Base-by-base conservation (phyloP, 169 alveolate species). In the Plasmodium cynomolgi region DNA sequence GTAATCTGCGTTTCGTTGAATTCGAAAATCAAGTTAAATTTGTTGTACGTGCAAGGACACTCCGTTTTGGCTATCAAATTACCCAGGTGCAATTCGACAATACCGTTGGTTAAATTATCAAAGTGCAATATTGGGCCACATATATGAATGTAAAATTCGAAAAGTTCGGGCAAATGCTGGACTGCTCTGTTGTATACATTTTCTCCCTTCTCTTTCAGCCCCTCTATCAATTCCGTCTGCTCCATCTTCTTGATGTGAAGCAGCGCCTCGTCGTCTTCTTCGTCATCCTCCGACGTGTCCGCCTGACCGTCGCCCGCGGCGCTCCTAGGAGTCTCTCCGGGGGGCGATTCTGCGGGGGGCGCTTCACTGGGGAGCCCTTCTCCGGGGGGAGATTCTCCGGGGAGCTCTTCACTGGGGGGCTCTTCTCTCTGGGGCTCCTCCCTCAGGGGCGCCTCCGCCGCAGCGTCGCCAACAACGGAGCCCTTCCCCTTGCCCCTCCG, bases 1-100 rank as follows among this genome's bases (percentile, higher is more conserved):
- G 96, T 96, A 73, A 97, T 79, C 83, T 97, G 97, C 72, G 98
- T 97, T 82, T 97, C 98, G 91, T 96, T 96, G 71, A 97, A 93
- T 94, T 97, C 98, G 72, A 97, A 75, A 13, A 97, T 95, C 6
- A 97, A 96, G 20, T 96, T 84, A 92, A 96, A 71, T 23, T 95
- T 92, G 47, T 95, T 94, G 41, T 96, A 93, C 15, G 96, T 95
- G 50, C 98, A 97, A 17, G 97, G 94, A 37, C 96, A 96, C 82
- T 96, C 97, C 17, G 98, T 92, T 84, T 91, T 93, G 34, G 97
- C 95, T 15, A 95, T 82, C 23, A 96, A 96, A 44, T 97, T 97
- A 31, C 98, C 98, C 56, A 96, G 91, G 91, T 96, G 97, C 20
- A 96, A 50, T 29, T 97, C 96, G 11, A 96, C 97, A 33, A 96